Conservation (phyloP, 176 grass and related monocot genomes). For the Urochloa ruziziensis region DNA sequence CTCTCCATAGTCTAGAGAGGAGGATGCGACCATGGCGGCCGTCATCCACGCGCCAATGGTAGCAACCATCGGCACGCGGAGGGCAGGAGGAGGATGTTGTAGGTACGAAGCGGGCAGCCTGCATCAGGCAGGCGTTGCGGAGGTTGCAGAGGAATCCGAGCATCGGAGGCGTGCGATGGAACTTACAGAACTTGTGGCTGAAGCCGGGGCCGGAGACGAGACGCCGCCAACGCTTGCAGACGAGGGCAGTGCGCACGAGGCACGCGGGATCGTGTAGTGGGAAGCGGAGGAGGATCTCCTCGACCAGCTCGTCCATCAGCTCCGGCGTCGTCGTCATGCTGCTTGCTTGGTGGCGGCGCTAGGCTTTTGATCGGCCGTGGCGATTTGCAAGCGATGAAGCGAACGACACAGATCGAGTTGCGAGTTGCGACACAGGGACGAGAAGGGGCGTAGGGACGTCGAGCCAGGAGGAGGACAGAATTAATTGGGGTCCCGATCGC, state of each 20-base stretch:
- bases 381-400: no score
- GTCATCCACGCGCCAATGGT: neutral
- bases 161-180: neutral
- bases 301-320: no score
- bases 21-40: neutral
- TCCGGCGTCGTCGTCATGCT: no score
- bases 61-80: no score
- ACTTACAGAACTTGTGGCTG: neutral
- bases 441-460: no score
- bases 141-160: neutral
- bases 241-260: neutral
- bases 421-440: no score
- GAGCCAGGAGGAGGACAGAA: no score
- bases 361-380: no score
- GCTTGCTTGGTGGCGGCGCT: no score
- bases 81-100: no score
- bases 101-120: neutral
- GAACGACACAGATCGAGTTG: no score
- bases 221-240: neutral
- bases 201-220: neutral
- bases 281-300: neutral
- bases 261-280: neutral
- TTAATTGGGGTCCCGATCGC: no score
- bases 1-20: neutral
- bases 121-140: neutral